phyloP scores from a whole-genome alignment of 2,329 filamentous ascomycete species.

The Cadophora sp. region DNA sequence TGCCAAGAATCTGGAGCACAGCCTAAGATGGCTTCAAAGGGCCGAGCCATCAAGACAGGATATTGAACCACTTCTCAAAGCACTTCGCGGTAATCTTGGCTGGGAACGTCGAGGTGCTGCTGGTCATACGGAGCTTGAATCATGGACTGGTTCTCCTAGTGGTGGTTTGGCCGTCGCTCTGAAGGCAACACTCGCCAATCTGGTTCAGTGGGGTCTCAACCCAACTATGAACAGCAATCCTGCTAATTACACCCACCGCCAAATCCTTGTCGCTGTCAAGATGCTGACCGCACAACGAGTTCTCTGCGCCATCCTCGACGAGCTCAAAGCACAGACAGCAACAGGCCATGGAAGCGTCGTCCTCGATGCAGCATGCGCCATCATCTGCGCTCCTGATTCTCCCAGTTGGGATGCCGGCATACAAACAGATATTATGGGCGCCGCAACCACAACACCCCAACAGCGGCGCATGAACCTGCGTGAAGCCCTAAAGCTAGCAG shows the following conservation, averaged over 20 bases:
- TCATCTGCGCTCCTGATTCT: conserved; percentile 71
- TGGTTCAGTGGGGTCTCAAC: conserved; percentile 72
- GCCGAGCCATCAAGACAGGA: conserved; percentile 72
- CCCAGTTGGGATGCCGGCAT: conserved; percentile 40
- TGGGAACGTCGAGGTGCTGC: conserved; percentile 67
- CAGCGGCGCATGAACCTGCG: conserved; percentile 43
- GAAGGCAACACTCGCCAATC: conserved; percentile 64
- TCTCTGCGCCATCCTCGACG: conserved; percentile 69
- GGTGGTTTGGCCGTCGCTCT: conserved; percentile 65
- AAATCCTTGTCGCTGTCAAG: conserved; percentile 66
- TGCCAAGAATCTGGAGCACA: conserved; percentile 71
- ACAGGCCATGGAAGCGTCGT: conserved; percentile 64
- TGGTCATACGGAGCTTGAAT: conserved; percentile 71
- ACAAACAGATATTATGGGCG: conserved; percentile 28
- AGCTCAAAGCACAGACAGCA: conserved; percentile 68
- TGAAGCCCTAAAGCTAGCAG: conserved; percentile 43
- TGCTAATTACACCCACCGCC: conserved; percentile 74
- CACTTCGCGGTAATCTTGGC: conserved; percentile 63
- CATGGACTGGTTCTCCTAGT: conserved; percentile 64
- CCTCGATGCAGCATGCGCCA: conserved; percentile 72
- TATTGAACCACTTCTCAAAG: conserved; percentile 71
- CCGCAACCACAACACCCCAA: conserved; percentile 21
- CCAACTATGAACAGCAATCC: conserved; percentile 61
- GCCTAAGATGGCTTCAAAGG: conserved; percentile 70
- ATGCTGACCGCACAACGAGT: conserved; percentile 68